Base-by-base conservation (phyloP, 2,329 filamentous ascomycete genomes). In the Dendryphion nanum region DNA sequence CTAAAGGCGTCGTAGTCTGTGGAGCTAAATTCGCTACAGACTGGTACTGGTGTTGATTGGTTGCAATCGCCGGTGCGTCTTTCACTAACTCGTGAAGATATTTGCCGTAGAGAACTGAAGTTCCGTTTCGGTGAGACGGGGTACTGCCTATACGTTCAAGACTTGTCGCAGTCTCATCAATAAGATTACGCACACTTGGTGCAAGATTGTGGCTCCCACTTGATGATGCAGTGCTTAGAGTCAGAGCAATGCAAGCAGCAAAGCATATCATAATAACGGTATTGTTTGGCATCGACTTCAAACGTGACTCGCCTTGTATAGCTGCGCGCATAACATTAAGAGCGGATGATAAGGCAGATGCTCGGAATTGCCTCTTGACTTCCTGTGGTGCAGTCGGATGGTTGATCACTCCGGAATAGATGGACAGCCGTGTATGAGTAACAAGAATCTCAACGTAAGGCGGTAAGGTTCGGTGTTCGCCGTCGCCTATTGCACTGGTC, bases 211-310 rank as follows among this genome's bases (percentile, higher is more conserved):
- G 53, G 4, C 47, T 47, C 17, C 46, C 55, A 6, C 48, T 42
- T 4, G 56, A 45, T 2, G 53, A 39, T 10, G 58, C 53, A 13
- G 56, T 51, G 39, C 59, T 60, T 15, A 63, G 42, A 80, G 39
- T 86, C 64, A 35, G 77, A 74, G 31, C 81, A 68, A 62, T 50
- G 23, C 51, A 61, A 13, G 57, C 63, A 0, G 84, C 83, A 47
- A 86, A 87, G 1, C 83, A 85, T 10, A 88, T 85, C 85, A 88
- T 88, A 47, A 87, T 85, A 38, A 83, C 78, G 0, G 84, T 86
- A 50, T 88, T 88, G 61, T 88, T 88, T 0, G 84, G 84, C 83
- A 88, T 88, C 0, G 83, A 86, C 38, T 81, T 81, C 0, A 88
- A 72, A 44, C 83, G 77, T 0, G 74, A 69, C 55, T 88, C 84